Evolutionary conservation across 2,329 filamentous ascomycete species (phyloP).

Genomic region (Alternaria conjuncta): DNA sequence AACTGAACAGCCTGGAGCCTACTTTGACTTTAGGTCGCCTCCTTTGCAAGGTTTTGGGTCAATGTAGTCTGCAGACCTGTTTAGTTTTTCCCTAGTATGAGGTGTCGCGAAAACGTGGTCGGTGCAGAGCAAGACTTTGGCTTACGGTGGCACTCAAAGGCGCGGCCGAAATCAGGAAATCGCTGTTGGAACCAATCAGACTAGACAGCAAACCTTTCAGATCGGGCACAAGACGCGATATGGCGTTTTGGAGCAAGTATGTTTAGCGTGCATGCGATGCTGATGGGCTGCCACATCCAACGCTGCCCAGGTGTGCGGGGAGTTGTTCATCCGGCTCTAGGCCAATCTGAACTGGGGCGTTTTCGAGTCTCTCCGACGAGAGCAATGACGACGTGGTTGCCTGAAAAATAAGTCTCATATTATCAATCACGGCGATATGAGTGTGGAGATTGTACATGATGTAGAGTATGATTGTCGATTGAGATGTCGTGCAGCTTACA

Average conservation of each 20-base stretch:
- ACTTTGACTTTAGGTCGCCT: too few relatives aligned
- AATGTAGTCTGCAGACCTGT: too few relatives aligned
- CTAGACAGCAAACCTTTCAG: too few relatives aligned
- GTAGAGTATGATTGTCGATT: background rate
- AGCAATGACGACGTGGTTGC: background rate
- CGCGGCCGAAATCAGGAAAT: background rate
- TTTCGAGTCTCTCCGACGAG: background rate
- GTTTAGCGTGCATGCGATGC: background rate
- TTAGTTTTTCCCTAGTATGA: too few relatives aligned
- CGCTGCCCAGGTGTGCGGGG: constrained; percentile 1
- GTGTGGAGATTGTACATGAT: background rate
- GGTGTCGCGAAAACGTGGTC: background rate
- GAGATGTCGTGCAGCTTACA: background rate
- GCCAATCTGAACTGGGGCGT: background rate
- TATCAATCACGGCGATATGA: background rate
- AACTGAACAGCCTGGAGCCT: too few relatives aligned
- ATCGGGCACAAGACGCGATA: background rate
- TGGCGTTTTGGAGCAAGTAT: background rate
- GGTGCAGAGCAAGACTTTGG: background rate
- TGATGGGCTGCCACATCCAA: background rate
- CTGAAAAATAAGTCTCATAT: background rate
- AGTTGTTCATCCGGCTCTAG: constrained; percentile 3
- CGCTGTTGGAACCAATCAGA: background rate
- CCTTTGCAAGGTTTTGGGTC: too few relatives aligned
- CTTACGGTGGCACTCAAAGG: background rate